Evolutionary conservation across 768 basidiomycete species (phyloP).

Genomic region (Crucibulum laeve): DNA sequence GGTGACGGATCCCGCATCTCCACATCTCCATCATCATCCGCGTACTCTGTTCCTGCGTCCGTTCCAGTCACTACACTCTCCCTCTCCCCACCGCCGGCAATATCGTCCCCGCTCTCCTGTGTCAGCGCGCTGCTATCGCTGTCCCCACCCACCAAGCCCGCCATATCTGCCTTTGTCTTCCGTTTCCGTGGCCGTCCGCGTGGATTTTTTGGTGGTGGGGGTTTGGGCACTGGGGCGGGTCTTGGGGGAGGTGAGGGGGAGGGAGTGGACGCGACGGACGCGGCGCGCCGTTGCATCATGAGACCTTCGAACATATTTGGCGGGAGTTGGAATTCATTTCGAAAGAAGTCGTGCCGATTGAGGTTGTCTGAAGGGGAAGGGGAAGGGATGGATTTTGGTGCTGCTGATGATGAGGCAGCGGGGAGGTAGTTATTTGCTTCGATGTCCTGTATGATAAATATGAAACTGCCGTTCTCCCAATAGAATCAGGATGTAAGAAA

Average conservation of each 20-base stretch:
- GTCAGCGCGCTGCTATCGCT: slow-evolving; percentile 84
- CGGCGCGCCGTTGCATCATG: slow-evolving; percentile 61
- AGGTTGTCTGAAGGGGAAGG: slow-evolving; percentile 71
- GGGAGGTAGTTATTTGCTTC: slow-evolving; percentile 20
- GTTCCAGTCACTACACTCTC: slow-evolving; percentile 70
- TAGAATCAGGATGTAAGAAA: slow-evolving; percentile 1
- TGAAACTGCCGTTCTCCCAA: slow-evolving; percentile 1
- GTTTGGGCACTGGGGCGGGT: slow-evolving; percentile 17
- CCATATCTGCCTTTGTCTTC: slow-evolving; percentile 54
- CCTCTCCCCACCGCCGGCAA: slow-evolving; percentile 41
- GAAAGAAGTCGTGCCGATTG: slow-evolving; percentile 66
- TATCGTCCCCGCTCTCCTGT: slow-evolving; percentile 79
- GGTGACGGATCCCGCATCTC: slow-evolving; percentile 58
- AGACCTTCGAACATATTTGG: slow-evolving; percentile 37
- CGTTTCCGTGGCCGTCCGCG: slow-evolving; percentile 31
- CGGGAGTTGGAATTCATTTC: slow-evolving; percentile 64
- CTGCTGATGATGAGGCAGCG: slow-evolving; percentile 14
- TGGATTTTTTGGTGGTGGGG: slow-evolving; percentile 9
- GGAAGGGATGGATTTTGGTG: slow-evolving; percentile 51
- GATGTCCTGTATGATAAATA: slow-evolving; percentile 14
- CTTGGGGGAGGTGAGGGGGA: slow-evolving; percentile 40
- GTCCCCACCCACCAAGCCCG: slow-evolving; percentile 75
- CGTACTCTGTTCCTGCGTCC: slow-evolving; percentile 65
- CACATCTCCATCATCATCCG: slow-evolving; percentile 58
- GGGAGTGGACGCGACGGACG: slow-evolving; percentile 60